Conservation (phyloP, 2,329 filamentous ascomycete genomes). For the Fusarium sp. region DNA sequence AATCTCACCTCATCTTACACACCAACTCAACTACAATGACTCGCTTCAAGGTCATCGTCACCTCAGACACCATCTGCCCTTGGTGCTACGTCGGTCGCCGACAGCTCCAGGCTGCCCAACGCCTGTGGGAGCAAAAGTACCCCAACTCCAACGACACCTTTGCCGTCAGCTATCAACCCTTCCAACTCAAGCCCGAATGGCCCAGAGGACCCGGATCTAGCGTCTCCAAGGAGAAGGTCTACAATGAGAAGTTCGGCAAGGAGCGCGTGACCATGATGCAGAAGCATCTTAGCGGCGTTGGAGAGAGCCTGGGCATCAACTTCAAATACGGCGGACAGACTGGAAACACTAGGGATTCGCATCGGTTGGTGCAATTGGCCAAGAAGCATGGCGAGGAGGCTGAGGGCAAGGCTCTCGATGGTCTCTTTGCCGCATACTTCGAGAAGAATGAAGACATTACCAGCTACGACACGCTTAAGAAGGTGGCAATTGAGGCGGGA, state of each 20-base stretch:
- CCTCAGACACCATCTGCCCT: slow-evolving; percentile 63
- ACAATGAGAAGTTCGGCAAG: slow-evolving; percentile 68
- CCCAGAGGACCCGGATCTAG: slow-evolving; percentile 47
- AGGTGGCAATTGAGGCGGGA: slow-evolving; percentile 54
- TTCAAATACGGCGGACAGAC: slow-evolving; percentile 73
- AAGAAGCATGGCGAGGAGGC: slow-evolving; percentile 61
- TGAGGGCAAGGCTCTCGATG: slow-evolving; percentile 67
- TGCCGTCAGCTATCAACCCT: slow-evolving; percentile 59
- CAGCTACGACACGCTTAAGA: slow-evolving; percentile 51
- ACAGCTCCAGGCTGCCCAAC: slow-evolving; percentile 59
- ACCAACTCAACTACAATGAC: slow-evolving; percentile 65
- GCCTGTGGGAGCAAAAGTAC: slow-evolving; percentile 53
- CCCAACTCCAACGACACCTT: slow-evolving; percentile 68
- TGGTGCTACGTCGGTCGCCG: slow-evolving; percentile 63
- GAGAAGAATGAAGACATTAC: slow-evolving; percentile 58
- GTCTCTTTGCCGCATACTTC: slow-evolving; percentile 57
- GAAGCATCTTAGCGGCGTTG: slow-evolving; percentile 47
- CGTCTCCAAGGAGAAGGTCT: slow-evolving; percentile 53
- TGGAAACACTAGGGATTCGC: slow-evolving; percentile 83
- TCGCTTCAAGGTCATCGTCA: slow-evolving; percentile 57
- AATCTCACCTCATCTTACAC: slow-evolving; percentile 1
- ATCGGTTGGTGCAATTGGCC: slow-evolving; percentile 67
- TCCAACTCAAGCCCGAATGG: slow-evolving; percentile 55
- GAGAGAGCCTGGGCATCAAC: slow-evolving; percentile 52
- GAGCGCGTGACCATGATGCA: slow-evolving; percentile 61